Evolutionary conservation across 2,329 filamentous ascomycete genomes (phyloP), one percentile per base, ranked within the genome.

Genomic region (Aspergillus ochraceus): DNA sequence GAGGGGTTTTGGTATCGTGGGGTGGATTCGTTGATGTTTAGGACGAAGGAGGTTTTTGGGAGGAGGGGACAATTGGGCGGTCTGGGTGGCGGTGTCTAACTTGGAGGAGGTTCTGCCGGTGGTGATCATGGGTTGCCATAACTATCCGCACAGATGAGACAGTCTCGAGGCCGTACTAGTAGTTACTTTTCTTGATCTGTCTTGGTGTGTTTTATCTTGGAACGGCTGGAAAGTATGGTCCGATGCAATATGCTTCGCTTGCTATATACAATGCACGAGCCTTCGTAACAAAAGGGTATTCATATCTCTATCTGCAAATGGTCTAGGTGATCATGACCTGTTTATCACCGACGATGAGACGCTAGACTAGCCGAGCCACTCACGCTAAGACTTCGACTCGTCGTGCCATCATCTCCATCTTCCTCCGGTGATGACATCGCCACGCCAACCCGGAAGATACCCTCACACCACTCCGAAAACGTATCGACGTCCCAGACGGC

Each of bases 401-500:
- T 57, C 46, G 58, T 57, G 30, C 58, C 54, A 52, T 61, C 60
- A 42, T 64, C 63, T 26, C 54, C 58, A 26, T 57, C 60, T n/a
- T 55, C 60, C 4, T 58, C 72, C 29, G 72, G 66, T 20, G 69
- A 64, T 45, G 65, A 66, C 63, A 63, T 47, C 70, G 65, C 67
- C 62, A 63, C 45, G 70, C 83, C 83, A 17, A 87, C 83, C 52
- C 79, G 78, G 71, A 90, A 90, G 2, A 87, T 77, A 42, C 79
- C 77, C 58, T 82, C 83, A 62, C 84, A 84, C 81, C 86, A 88
- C 66, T 88, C 86, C 2, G 78, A 80, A 72, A 90, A 90, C 6
- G 84, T 83, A 63, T 88, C 85, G 6, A 84, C 80, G 70, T 88
- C 86, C 86, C 86, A 88, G 5, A 88, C 80, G 42, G 84, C 85